phyloP scores from a whole-genome alignment of 2,329 filamentous ascomycete species.

The Escovopsis weberi region DNA sequence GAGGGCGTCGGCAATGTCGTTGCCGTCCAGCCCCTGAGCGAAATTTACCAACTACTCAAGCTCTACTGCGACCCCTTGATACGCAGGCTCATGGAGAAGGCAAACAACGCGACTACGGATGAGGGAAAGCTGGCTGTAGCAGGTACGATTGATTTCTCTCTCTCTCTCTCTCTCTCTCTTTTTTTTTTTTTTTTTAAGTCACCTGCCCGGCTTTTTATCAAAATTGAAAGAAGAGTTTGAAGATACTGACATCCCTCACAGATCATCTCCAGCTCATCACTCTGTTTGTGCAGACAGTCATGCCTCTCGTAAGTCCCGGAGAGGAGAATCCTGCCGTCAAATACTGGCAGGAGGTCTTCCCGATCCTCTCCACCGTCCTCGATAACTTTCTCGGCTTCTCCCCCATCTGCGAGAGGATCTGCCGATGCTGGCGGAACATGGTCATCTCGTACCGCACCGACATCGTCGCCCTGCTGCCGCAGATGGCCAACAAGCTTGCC shows the following conservation, averaged over 20 bases:
- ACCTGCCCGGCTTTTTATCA: too few relatives aligned
- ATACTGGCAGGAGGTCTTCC: slow-evolving; percentile 91
- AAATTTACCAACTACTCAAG: slow-evolving; percentile 76
- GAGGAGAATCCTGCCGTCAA: slow-evolving; percentile 82
- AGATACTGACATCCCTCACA: slow-evolving; percentile 16
- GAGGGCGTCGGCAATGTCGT: slow-evolving; percentile 90
- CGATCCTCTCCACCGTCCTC: slow-evolving; percentile 70
- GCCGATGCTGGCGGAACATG: slow-evolving; percentile 93
- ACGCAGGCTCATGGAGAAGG: slow-evolving; percentile 69
- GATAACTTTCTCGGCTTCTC: slow-evolving; percentile 76
- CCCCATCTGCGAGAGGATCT: slow-evolving; percentile 86
- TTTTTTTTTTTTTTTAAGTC: too few relatives aligned
- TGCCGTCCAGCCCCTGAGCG: slow-evolving; percentile 64
- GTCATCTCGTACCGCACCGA: slow-evolving; percentile 87
- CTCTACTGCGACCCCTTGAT: slow-evolving; percentile 88
- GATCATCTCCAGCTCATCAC: slow-evolving; percentile 89
- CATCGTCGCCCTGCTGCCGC: slow-evolving; percentile 70
- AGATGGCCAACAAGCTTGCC: slow-evolving; percentile 78
- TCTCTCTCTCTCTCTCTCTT: background rate
- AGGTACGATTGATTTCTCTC: slow-evolving; percentile 31
- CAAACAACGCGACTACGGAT: slow-evolving; percentile 71
- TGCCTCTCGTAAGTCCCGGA: slow-evolving; percentile 57
- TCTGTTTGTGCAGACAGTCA: slow-evolving; percentile 66
- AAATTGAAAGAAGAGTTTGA: background rate
- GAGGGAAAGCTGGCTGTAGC: slow-evolving; percentile 75